A percentile compares a stretch with the other conserved stretches of the same genome.
Conservation (phyloP, 2,329 filamentous ascomycete species). For the Cercospora citrullina region DNA sequence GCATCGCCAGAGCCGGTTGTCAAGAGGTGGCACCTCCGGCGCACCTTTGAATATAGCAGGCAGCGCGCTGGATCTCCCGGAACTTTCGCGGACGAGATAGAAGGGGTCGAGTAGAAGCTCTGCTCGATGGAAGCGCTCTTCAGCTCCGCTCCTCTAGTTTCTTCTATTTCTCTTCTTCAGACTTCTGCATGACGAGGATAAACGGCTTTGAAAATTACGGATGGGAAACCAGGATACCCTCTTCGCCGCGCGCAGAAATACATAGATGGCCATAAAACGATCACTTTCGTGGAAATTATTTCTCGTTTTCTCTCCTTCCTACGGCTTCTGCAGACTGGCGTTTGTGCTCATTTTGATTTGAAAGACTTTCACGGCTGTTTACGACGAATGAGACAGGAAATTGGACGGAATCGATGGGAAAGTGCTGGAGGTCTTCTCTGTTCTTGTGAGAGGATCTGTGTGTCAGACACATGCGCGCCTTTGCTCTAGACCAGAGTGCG, state of each 20-base stretch:
- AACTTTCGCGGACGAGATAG: neutral
- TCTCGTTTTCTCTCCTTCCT: neutral
- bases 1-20: neutral
- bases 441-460: neutral
- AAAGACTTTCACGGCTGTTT: neutral
- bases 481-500: neutral
- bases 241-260: neutral
- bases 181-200: neutral
- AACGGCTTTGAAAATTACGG: neutral
- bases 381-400: neutral
- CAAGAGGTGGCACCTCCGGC: neutral
- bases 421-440: neutral
- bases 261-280: conserved; percentile 1
- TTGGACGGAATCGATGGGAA: neutral
- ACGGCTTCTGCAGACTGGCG: neutral
- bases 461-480: neutral
- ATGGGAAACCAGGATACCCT: neutral
- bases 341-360: neutral
- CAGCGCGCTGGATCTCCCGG: neutral
- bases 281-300: neutral
- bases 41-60: neutral
- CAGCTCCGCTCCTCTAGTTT: neutral
- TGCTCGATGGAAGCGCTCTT: neutral
- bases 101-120: neutral
- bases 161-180: neutral